Evolutionary conservation across 2,329 filamentous ascomycete species (phyloP).

Genomic region (Xylariaceae sp.): DNA sequence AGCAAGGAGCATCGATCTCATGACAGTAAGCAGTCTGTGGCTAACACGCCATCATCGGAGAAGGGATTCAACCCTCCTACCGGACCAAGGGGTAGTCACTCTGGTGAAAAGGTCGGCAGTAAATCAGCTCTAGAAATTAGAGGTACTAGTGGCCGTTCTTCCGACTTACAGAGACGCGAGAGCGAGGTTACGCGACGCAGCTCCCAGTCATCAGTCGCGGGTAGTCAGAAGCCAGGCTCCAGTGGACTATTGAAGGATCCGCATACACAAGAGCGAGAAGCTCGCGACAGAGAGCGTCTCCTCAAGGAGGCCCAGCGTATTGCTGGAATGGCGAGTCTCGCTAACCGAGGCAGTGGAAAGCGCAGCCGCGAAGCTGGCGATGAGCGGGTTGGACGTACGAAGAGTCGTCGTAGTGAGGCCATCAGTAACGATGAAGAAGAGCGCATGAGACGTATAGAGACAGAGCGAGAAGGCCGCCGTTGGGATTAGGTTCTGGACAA

Average conservation of each 20-base stretch:
- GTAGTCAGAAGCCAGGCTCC: constrained; percentile 21
- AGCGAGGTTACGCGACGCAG: constrained; percentile 34
- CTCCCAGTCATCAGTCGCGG: constrained; percentile 33
- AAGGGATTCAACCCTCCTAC: constrained; percentile 40
- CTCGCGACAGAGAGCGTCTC: constrained; percentile 59
- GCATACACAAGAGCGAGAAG: constrained; percentile 66
- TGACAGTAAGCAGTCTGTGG: constrained; percentile 34
- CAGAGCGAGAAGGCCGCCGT: constrained; percentile 52
- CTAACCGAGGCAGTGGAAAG: constrained; percentile 44
- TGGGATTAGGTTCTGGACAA: constrained; percentile 37
- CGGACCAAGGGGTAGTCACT: constrained; percentile 35
- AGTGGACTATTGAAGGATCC: constrained; percentile 42
- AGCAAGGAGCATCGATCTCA: constrained; percentile 33
- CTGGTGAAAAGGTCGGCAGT: constrained; percentile 27
- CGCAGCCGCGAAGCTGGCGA: constrained; percentile 41
- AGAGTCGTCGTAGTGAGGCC: constrained; percentile 46
- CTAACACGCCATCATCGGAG: constrained; percentile 31
- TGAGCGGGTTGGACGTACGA: constrained; percentile 42
- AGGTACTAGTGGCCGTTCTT: constrained; percentile 29
- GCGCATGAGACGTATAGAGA: constrained; percentile 52
- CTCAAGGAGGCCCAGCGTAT: constrained; percentile 65
- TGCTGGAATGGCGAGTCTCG: constrained; percentile 53
- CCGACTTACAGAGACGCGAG: constrained; percentile 26
- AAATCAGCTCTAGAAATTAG: constrained; percentile 32
- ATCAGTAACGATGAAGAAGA: constrained; percentile 46